These are phyloP conservation scores for Pleurotus salmoneostramineus DNA, from an alignment of 768 basidiomycete genomes.

Conservation along the genomic window DNA sequence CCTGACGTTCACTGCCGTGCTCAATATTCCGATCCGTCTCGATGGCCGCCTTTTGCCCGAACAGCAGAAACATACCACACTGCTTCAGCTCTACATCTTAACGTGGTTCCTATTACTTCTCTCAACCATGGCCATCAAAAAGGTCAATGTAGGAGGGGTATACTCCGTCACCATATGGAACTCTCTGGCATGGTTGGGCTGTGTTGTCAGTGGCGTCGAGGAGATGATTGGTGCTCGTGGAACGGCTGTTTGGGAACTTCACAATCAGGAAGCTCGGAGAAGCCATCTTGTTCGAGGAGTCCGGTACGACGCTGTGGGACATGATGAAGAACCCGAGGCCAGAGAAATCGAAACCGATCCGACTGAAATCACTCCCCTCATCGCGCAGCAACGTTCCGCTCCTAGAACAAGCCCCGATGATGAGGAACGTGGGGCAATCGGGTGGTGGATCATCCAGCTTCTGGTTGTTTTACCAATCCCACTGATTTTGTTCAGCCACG, in stretches of 20 bases:
- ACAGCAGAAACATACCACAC: constrained; percentile 42
- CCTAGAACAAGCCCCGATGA: not conserved
- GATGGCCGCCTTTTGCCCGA: constrained; percentile 24
- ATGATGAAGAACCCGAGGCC: constrained; percentile 15
- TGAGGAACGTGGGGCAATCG: constrained; percentile 22
- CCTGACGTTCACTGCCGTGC: constrained; percentile 32
- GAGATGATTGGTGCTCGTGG: constrained; percentile 16
- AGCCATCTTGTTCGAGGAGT: constrained; percentile 13
- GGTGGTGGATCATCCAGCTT: constrained; percentile 59
- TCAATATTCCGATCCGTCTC: constrained; percentile 28
- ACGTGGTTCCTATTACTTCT: constrained; percentile 54
- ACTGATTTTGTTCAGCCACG: constrained; percentile 48
- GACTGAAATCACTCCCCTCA: constrained; percentile 57
- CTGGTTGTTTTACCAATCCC: constrained; percentile 51
- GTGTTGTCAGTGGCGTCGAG: constrained; percentile 33
- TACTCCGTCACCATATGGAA: constrained; percentile 60
- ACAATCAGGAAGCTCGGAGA: constrained; percentile 2
- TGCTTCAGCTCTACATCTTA: constrained; percentile 49
- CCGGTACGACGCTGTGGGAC: constrained; percentile 22
- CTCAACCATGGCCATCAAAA: constrained; percentile 40
- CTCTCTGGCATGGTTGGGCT: constrained; percentile 39
- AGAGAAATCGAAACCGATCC: constrained; percentile 31
- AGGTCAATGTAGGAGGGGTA: constrained; percentile 41
- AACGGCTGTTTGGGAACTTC: constrained; percentile 6
- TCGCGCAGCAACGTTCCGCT: constrained; percentile 16